These are phyloP conservation scores for Botrytis elliptica DNA, from an alignment of 2,329 filamentous ascomycete genomes.

Conservation along the genomic window DNA sequence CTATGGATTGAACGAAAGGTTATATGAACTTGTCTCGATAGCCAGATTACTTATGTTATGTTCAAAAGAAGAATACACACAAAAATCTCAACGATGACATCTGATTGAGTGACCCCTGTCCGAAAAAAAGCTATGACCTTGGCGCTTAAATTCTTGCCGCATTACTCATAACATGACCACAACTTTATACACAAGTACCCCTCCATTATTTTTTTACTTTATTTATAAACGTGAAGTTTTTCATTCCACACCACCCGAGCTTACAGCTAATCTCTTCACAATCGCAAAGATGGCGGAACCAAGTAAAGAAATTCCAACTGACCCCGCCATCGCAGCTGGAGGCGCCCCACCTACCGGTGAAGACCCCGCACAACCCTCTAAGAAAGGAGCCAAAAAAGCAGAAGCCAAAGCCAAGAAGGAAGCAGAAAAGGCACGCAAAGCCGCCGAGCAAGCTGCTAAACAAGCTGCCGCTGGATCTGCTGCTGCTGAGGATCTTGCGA, in stretches of 20 bases:
- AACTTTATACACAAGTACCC: conserved; percentile 16
- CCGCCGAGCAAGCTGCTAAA: conserved; percentile 72
- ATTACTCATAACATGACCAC: conserved; percentile 17
- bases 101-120: conserved; percentile 7
- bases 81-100: not conserved
- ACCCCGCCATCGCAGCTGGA: conserved; percentile 21
- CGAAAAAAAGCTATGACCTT: conserved; percentile 9
- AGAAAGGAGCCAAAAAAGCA: conserved; percentile 82
- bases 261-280: not conserved
- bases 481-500: conserved; percentile 62
- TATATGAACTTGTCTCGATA: not conserved
- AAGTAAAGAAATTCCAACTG: conserved; percentile 26
- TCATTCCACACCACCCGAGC: not conserved
- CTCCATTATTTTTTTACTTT: conserved; percentile 19
- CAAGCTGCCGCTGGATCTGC: conserved; percentile 65
- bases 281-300: conserved; percentile 25
- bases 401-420: conserved; percentile 86
- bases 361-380: conserved; percentile 48
- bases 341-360: conserved; percentile 11
- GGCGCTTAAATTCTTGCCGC: conserved; percentile 21
- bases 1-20: too few relatives aligned
- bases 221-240: not conserved
- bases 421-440: conserved; percentile 70
- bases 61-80: not conserved
- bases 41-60: too few relatives aligned